Base-by-base conservation (phyloP, 148 eudicot species). In the Limonium bicolor region DNA sequence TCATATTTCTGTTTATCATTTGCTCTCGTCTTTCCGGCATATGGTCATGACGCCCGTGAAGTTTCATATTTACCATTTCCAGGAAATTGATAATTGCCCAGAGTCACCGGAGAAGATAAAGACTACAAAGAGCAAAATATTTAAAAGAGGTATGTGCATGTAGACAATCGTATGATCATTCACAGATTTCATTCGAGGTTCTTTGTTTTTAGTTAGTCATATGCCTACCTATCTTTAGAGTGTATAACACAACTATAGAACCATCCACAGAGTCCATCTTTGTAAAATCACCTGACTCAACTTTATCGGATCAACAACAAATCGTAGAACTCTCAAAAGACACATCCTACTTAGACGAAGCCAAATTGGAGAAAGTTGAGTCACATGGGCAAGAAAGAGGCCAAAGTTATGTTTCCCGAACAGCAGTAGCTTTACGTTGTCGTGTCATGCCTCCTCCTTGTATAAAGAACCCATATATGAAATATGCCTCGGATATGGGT, bases 391-490 rank as follows among this genome's bases (percentile, higher is more conserved):
- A 58, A 16, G 67, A 56, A 14, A 79, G 49, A 51, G 61, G 47
- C 25, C 67, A 50, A 19, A 61, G 65, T 55, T 80, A 67, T 54
- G 81, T 88, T 52, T 63, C 94, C 7, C 83, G 74, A 42, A 69
- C 96, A 62, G 96, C 94, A 4, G 76, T 88, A 60, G 90, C 96
- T 65, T 68, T 88, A 51, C 80, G 94, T 10, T 77, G 78, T 51
- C 85, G 94, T 55, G 94, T 88, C 22, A 88, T 83, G 92, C 86
- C 94, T 35, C 92, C 94, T 37, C 96, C 94, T n/a, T 83, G 90
- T 54, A 59, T 78, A 42, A 70, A 50, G 60, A 88, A 88, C 60
- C 94, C 92, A 13, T 88, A 73, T 69, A 29, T 67, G 26, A 71
- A 54, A 63, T 75, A 58, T 45, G 47, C 59, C 46, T 58, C 68